A percentile compares a stretch with the other conserved stretches of the same genome.
These are phyloP conservation scores for Sutorius australiensis DNA, from an alignment of 768 basidiomycete genomes.

Conservation along the genomic window DNA sequence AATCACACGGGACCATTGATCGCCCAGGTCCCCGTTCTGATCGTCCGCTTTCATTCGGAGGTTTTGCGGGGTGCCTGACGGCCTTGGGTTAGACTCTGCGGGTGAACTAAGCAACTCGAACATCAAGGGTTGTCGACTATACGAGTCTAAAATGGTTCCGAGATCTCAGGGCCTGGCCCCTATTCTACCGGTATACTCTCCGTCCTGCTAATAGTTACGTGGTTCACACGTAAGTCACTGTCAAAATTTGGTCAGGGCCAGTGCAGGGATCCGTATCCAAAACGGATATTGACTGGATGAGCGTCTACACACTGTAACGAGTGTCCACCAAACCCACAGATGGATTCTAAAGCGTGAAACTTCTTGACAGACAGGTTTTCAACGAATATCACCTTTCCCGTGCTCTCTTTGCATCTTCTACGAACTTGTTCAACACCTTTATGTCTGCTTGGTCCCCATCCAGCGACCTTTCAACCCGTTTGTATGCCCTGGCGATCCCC, in stretches of 20 bases:
- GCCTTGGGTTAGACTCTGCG: neutral
- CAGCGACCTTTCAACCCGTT: slow-evolving; percentile 33
- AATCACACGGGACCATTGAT: neutral
- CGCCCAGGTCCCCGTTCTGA: neutral
- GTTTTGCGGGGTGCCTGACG: neutral
- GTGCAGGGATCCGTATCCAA: too few species aligned
- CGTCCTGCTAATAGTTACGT: too few species aligned
- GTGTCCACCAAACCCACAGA: too few species aligned
- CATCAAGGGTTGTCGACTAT: neutral
- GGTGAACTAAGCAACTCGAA: neutral
- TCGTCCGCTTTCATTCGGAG: neutral
- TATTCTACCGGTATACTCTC: too few species aligned
- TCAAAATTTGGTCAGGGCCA: too few species aligned
- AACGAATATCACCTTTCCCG: neutral
- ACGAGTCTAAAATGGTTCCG: neutral
- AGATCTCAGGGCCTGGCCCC: neutral
- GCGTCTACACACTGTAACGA: too few species aligned
- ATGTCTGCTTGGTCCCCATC: slow-evolving; percentile 39
- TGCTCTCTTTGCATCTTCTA: slow-evolving; percentile 39
- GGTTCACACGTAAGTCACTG: too few species aligned
- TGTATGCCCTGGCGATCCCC: slow-evolving; percentile 46
- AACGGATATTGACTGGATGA: too few species aligned
- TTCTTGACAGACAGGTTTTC: slow-evolving; percentile 13
- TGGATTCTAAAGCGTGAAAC: too few species aligned
- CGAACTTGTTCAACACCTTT: slow-evolving; percentile 40